Percentiles rank a stretch among this genome's conserved stretches.
Evolutionary conservation across 345 rosid genomes (phyloP).

Genomic region (Kernera saxatilis): DNA sequence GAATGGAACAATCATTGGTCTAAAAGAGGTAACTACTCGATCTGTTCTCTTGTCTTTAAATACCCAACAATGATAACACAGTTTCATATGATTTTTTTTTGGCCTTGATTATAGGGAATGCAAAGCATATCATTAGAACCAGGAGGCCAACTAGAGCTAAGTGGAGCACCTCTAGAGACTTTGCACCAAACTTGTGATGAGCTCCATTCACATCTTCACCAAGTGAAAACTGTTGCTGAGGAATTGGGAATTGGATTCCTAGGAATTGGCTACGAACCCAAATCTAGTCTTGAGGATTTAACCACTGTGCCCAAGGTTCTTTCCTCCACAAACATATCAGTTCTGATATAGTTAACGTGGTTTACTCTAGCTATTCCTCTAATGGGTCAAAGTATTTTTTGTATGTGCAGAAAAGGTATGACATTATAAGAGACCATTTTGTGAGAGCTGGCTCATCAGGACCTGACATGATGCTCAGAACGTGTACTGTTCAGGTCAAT

Average conservation of each 20-base stretch:
- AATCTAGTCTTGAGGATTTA: slow-evolving; percentile 55
- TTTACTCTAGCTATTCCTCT: neutral
- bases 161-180: slow-evolving; percentile 93
- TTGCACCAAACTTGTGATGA: slow-evolving; percentile 95
- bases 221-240: slow-evolving; percentile 85
- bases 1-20: slow-evolving; percentile 64
- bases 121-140: slow-evolving; percentile 88
- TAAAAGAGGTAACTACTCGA: slow-evolving; percentile 59
- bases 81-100: neutral
- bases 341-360: neutral
- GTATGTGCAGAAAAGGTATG: slow-evolving; percentile 68
- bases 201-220: slow-evolving; percentile 85
- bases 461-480: slow-evolving; percentile 69
- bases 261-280: slow-evolving; percentile 88
- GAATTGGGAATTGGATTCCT: slow-evolving; percentile 89
- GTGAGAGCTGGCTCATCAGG: slow-evolving; percentile 65
- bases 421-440: slow-evolving; percentile 69
- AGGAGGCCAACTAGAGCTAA: slow-evolving; percentile 95
- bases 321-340: neutral
- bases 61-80: neutral
- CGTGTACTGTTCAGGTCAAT: slow-evolving; percentile 87
- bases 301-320: slow-evolving; percentile 80
- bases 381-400: neutral
- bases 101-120: slow-evolving; percentile 44
- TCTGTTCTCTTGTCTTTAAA: neutral